Evolutionary conservation across 176 grass and related monocot species (phyloP).

Genomic region (Alopecurus myosuroides): DNA sequence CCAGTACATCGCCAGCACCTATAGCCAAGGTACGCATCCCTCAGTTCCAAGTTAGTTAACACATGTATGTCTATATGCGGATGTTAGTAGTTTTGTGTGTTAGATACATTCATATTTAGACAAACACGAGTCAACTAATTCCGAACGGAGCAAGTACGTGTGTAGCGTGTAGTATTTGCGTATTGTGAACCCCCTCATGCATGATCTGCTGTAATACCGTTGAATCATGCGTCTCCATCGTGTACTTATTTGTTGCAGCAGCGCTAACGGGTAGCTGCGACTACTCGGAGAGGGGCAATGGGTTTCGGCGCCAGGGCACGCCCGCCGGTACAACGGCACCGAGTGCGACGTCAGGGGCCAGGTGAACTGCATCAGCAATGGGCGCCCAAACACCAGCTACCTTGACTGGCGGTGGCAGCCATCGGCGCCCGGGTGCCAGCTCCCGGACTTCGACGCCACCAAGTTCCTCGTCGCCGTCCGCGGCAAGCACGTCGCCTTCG

Average conservation of each 20-base stretch:
- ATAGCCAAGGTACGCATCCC: not conserved
- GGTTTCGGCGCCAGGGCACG: slow-evolving; percentile 27
- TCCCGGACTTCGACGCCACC: slow-evolving; percentile 41
- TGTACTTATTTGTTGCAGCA: not conserved
- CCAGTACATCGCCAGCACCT: not conserved
- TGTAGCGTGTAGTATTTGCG: too few species aligned
- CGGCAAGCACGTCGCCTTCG: slow-evolving; percentile 49
- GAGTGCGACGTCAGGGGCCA: slow-evolving; percentile 22
- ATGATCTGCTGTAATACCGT: too few species aligned
- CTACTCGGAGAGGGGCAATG: slow-evolving; percentile 33
- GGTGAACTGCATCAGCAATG: slow-evolving; percentile 35
- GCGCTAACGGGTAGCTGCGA: not conserved
- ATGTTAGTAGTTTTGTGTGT: too few species aligned
- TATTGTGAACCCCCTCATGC: too few species aligned
- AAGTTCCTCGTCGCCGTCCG: slow-evolving; percentile 35
- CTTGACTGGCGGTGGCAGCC: slow-evolving; percentile 55
- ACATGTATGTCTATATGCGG: too few species aligned
- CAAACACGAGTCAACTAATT: too few species aligned
- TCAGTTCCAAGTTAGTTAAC: too few species aligned
- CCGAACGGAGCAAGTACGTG: too few species aligned
- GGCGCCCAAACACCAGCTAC: slow-evolving; percentile 35
- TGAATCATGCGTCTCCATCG: too few species aligned
- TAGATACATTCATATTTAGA: too few species aligned
- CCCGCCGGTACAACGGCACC: slow-evolving; percentile 28
- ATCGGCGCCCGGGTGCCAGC: slow-evolving; percentile 21